These are phyloP conservation scores for Suhomyces sp. DNA, from an alignment of 805 yeast species.

Conservation along the genomic window DNA sequence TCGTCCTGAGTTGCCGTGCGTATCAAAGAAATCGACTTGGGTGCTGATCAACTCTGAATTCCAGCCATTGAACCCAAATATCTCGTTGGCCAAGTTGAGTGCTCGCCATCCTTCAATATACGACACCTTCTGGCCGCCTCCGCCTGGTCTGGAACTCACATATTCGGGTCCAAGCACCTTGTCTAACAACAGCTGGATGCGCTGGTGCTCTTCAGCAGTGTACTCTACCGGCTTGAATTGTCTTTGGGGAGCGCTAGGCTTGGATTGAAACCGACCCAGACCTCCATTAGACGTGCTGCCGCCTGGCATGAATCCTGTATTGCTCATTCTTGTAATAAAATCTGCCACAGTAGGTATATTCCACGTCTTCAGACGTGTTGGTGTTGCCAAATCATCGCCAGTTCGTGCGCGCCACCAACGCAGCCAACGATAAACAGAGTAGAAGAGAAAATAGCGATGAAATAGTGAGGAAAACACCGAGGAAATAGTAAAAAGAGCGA, in stretches of 20 bases:
- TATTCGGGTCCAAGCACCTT: conserved; percentile 69
- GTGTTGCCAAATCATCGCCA: not conserved
- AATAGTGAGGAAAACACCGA: not conserved
- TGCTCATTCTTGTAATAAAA: not conserved
- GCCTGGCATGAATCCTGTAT: not conserved
- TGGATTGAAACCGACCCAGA: conserved; percentile 2
- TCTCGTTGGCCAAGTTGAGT: conserved; percentile 71
- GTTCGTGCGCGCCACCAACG: not conserved
- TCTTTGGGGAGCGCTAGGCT: conserved; percentile 9
- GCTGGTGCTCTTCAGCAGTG: conserved; percentile 29
- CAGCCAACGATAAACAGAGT: not conserved
- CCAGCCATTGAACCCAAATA: conserved; percentile 87
- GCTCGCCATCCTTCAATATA: conserved; percentile 86
- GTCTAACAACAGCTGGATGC: conserved; percentile 33
- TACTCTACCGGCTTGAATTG: conserved; percentile 25
- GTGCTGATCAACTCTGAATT: conserved; percentile 63
- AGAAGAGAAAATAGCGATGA: not conserved
- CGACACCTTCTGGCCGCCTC: conserved; percentile 64
- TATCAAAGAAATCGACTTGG: conserved; percentile 70
- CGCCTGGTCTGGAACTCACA: conserved; percentile 72
- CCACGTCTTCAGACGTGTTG: not conserved
- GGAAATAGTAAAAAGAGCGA: not conserved
- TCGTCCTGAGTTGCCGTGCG: conserved; percentile 49
- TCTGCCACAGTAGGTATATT: not conserved
- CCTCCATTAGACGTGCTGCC: conserved; percentile 1